Conservation (phyloP, 768 basidiomycete species). For the Suillus fuscotomentosus region DNA sequence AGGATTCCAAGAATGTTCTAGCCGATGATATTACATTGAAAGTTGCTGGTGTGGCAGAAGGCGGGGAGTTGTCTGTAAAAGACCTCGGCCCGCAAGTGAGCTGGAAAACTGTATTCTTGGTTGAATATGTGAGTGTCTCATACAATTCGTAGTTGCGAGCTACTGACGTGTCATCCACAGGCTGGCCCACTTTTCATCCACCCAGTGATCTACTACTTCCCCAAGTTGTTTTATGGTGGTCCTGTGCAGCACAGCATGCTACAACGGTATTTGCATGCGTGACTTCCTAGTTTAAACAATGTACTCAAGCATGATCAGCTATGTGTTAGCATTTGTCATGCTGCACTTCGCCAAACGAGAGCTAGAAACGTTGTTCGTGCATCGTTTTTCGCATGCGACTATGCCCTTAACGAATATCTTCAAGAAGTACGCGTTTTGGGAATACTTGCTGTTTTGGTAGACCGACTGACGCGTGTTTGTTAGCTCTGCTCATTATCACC, state of each 20-base stretch:
- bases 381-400: slow-evolving; percentile 93
- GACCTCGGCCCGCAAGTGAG: slow-evolving; percentile 89
- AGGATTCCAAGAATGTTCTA: slow-evolving; percentile 59
- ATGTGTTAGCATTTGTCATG: slow-evolving; percentile 73
- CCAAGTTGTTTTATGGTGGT: slow-evolving; percentile 65
- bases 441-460: not conserved
- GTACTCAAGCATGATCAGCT: slow-evolving; percentile 37
- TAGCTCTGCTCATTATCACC: slow-evolving; percentile 89
- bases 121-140: slow-evolving; percentile 83
- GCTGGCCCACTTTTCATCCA: slow-evolving; percentile 87
- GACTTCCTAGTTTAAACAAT: not conserved
- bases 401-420: slow-evolving; percentile 88
- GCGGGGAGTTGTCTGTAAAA: slow-evolving; percentile 72
- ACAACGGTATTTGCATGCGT: slow-evolving; percentile 55
- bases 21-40: slow-evolving; percentile 61
- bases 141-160: not conserved
- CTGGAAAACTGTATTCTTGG: slow-evolving; percentile 86
- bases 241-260: slow-evolving; percentile 71
- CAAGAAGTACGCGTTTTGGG: slow-evolving; percentile 68
- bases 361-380: slow-evolving; percentile 89
- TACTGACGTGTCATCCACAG: slow-evolving; percentile 37
- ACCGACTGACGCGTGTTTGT: slow-evolving; percentile 3
- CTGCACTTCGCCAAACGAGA: slow-evolving; percentile 92
- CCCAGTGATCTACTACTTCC: slow-evolving; percentile 76
- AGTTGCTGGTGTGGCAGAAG: slow-evolving; percentile 55